Conservation (phyloP, 108 stramenopile genomes). For the Nitzschia palea region DNA sequence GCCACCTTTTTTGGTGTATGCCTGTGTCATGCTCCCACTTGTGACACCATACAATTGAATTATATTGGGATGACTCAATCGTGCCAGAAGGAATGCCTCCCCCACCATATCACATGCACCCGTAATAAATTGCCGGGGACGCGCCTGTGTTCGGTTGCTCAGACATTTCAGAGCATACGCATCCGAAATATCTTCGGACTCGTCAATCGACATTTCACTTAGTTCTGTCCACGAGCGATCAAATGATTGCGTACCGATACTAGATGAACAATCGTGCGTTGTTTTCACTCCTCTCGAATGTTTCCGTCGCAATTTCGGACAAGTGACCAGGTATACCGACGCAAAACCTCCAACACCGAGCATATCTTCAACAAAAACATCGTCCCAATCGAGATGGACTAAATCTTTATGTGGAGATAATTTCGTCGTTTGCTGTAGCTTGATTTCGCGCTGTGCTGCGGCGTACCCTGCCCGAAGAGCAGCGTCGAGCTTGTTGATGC, state of each 20-base stretch:
- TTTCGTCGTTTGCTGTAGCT: conserved; percentile 1
- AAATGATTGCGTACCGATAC: not conserved
- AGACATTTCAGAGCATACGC: conserved; percentile 24
- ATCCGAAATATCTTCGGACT: not conserved
- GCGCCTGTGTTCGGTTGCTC: conserved; percentile 18
- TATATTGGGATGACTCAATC: conserved; percentile 32
- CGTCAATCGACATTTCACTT: not conserved
- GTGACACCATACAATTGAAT: conserved; percentile 30
- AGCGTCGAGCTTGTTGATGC: not conserved
- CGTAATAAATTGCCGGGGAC: conserved; percentile 18
- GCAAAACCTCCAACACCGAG: conserved; percentile 39
- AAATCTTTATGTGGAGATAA: not conserved
- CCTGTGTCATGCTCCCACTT: conserved; percentile 11
- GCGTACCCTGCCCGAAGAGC: conserved; percentile 3
- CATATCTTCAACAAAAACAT: conserved; percentile 29
- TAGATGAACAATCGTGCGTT: not conserved
- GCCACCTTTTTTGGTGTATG: conserved; percentile 16
- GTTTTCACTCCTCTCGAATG: not conserved
- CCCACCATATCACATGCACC: conserved; percentile 34
- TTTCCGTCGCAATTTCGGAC: conserved; percentile 4
- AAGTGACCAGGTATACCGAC: conserved; percentile 24
- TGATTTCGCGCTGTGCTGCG: not conserved
- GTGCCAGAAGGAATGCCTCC: conserved; percentile 29
- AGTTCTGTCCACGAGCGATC: conserved; percentile 12
- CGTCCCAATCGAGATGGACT: conserved; percentile 21